A percentile compares a stretch with the other conserved stretches of the same genome.
phyloP scores from a whole-genome alignment of 1,284 basidiomycete genomes.

The Cutaneotrichosporon sp. region DNA sequence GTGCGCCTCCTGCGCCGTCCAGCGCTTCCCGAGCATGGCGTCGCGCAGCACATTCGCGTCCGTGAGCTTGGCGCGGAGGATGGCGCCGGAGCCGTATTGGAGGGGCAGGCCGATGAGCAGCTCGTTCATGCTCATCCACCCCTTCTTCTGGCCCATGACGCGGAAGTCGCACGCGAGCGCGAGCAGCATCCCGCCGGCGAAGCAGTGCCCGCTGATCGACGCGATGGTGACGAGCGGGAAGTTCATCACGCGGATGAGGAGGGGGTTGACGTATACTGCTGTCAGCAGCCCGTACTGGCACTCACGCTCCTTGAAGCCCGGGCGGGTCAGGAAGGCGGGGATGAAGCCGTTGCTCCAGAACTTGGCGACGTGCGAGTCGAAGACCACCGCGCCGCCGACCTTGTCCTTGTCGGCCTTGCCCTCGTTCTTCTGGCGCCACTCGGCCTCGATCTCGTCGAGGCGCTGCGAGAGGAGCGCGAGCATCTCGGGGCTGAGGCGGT shows the following conservation, averaged over 20 bases:
- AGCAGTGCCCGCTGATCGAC: constrained; percentile 83
- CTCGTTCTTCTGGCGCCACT: constrained; percentile 62
- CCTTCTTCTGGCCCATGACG: constrained; percentile 78
- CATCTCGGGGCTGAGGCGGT: constrained; percentile 47
- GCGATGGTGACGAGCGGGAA: constrained; percentile 66
- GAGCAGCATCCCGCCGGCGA: constrained; percentile 80
- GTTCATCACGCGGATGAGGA: constrained; percentile 41
- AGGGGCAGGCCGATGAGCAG: constrained; percentile 69
- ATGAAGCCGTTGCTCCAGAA: constrained; percentile 72
- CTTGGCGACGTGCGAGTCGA: constrained; percentile 73
- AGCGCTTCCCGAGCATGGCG: constrained; percentile 77
- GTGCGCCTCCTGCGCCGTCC: constrained; percentile 72
- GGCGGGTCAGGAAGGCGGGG: not conserved
- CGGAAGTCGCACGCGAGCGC: constrained; percentile 84
- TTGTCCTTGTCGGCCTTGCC: not conserved
- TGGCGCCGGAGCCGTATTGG: constrained; percentile 59
- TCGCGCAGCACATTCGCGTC: constrained; percentile 61
- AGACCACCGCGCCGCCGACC: constrained; percentile 66
- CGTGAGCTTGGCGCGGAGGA: constrained; percentile 35
- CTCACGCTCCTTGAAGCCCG: constrained; percentile 10
- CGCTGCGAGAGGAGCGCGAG: constrained; percentile 54
- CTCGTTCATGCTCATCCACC: constrained; percentile 94
- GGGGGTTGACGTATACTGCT: constrained; percentile 2
- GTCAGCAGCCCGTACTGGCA: not conserved
- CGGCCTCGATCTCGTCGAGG: constrained; percentile 72